Conservation (phyloP, 2,329 filamentous ascomycete species). For the Calonectria hongkongensis region DNA sequence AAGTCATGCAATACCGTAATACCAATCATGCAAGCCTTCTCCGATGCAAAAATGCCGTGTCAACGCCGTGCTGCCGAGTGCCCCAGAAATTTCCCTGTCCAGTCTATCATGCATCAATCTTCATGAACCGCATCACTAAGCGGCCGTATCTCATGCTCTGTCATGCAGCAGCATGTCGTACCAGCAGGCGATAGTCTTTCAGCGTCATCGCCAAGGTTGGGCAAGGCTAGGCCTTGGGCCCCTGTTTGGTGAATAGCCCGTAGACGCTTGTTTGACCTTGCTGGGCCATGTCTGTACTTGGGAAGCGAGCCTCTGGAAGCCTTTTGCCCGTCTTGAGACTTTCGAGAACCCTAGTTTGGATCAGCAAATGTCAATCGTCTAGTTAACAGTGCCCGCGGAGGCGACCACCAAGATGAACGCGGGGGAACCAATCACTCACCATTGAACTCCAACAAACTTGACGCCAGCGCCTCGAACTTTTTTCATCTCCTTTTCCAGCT, state of each 20-base stretch:
- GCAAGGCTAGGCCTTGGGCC: conserved; percentile 29
- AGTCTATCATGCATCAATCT: conserved; percentile 26
- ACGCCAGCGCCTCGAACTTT: conserved; percentile 80
- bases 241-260: conserved; percentile 62
- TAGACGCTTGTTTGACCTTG: conserved; percentile 80
- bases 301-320: conserved; percentile 84
- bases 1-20: conserved; percentile 17
- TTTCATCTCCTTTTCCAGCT: conserved; percentile 87
- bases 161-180: conserved; percentile 17
- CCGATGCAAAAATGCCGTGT: conserved; percentile 22
- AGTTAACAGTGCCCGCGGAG: not conserved
- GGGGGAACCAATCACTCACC: conserved; percentile 66
- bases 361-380: conserved; percentile 20
- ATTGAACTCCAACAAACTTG: conserved; percentile 88
- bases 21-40: conserved; percentile 27
- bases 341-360: conserved; percentile 80
- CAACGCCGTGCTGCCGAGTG: conserved; percentile 22
- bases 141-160: conserved; percentile 21
- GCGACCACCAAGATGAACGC: not conserved
- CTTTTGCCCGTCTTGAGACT: conserved; percentile 85
- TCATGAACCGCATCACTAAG: conserved; percentile 14
- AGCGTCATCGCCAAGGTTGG: not conserved
- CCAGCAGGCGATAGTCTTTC: not conserved
- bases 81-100: not conserved
- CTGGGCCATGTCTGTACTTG: conserved; percentile 76